Evolutionary conservation across 2,329 filamentous ascomycete genomes (phyloP), one percentile per base, ranked within the genome.

Genomic region (Hymenoscyphus repandus): DNA sequence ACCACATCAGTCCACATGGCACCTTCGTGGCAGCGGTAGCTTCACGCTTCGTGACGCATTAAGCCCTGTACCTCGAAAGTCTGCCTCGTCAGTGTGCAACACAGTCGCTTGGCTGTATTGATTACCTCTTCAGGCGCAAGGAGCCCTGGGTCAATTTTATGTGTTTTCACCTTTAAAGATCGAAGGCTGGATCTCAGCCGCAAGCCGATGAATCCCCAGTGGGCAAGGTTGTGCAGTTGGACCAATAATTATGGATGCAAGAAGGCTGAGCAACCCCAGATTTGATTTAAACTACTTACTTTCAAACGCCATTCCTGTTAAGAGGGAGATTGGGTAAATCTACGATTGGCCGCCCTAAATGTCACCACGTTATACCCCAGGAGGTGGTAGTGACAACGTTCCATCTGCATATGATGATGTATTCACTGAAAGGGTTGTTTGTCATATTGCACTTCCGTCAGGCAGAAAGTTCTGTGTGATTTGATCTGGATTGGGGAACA

Each of bases 401-500:
- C 37, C 32, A 37, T 15, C 27, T 45, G n/a, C 33, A 38, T 43
- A 34, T 31, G 37, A 33, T 7, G 6, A 30, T 49, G 10, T 33
- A 36, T 49, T 41, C 30, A 30, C 1, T 17, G 34, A 20, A 36
- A 27, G 22, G 4, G 22, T 27, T 27, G 22, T 27, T 27, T 27
- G 30, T 31, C 33, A 54, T 2, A 27, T 47, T 18, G 52, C 55
- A 22, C 45, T 54, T 15, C 55, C 55, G 10, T 53, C 52, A 31
- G 49, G 34, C 41, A 61, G 40, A n/a, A 62, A 44, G 11, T 40
- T 32, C 40, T 62, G 48, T 6, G 62, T 67, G 40, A 65, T 68
- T 6, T 62, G 50, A 27, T 27, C 64, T 64, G 69, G 13, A 69
- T 50, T n/a, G 53, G 43, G 36, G 47, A 56, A 2, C 64, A 65